Percentiles rank a stretch among this genome's conserved stretches.
These are phyloP conservation scores for Fusarium xylarioides DNA, from an alignment of 2,329 filamentous ascomycete species.

Conservation along the genomic window DNA sequence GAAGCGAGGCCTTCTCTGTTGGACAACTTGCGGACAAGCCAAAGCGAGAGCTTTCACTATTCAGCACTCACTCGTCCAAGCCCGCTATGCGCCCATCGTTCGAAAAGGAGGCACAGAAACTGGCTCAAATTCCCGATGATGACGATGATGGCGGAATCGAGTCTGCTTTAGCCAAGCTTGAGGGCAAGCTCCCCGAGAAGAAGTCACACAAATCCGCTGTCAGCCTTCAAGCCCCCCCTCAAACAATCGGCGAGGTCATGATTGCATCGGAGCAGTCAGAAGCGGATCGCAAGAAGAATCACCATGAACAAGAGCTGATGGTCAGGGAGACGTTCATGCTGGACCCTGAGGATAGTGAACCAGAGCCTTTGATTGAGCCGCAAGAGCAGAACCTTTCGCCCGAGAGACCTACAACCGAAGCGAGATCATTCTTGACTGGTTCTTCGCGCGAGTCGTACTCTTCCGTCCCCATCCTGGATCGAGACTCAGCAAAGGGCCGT, in stretches of 20 bases:
- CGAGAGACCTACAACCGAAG: constrained; percentile 46
- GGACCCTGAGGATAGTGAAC: constrained; percentile 32
- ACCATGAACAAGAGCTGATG: constrained; percentile 57
- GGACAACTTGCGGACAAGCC: constrained; percentile 65
- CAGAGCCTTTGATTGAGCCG: constrained; percentile 31
- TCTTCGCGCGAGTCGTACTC: constrained; percentile 79
- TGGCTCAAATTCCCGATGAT: constrained; percentile 90
- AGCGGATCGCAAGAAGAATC: constrained; percentile 55
- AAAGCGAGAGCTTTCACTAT: constrained; percentile 61
- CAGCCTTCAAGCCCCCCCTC: constrained; percentile 43
- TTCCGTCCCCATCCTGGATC: constrained; percentile 79
- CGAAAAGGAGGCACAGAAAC: constrained; percentile 84
- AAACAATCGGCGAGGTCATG: constrained; percentile 27
- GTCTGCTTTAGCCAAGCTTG: constrained; percentile 89
- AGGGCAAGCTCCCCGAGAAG: constrained; percentile 78
- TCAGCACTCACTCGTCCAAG: constrained; percentile 70
- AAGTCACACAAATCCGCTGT: constrained; percentile 52
- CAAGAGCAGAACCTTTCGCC: constrained; percentile 33
- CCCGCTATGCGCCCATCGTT: constrained; percentile 78
- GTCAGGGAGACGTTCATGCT: constrained; percentile 52
- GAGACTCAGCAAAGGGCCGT: constrained; percentile 64
- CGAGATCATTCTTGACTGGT: constrained; percentile 62
- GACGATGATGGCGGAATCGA: constrained; percentile 85
- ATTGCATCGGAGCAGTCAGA: constrained; percentile 39
- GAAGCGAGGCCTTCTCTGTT: constrained; percentile 63